Conservation (phyloP, 106 monocot genomes). For the Dendrobium chrysotoxum region DNA sequence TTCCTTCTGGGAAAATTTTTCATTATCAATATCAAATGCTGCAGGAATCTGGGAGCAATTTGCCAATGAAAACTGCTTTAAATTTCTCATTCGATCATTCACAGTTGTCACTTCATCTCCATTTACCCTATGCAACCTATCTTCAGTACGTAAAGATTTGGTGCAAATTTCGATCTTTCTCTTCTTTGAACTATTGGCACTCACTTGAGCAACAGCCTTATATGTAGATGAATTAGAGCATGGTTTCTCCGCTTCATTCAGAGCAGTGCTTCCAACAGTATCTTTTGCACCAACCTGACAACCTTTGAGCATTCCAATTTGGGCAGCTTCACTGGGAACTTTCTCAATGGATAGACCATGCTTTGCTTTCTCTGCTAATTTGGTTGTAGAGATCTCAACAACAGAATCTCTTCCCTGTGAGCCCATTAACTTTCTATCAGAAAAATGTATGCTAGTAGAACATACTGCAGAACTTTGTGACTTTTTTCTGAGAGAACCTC, state of each 20-base stretch:
- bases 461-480: slow-evolving; percentile 44
- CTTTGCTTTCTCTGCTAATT: slow-evolving; percentile 27
- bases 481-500: slow-evolving; percentile 43
- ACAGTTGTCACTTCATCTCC: slow-evolving; percentile 5
- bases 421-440: slow-evolving; percentile 79
- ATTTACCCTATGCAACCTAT: slow-evolving; percentile 7
- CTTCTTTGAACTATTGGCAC: slow-evolving; percentile 24
- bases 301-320: not conserved
- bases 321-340: slow-evolving; percentile 11
- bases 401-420: slow-evolving; percentile 74
- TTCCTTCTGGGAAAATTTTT: slow-evolving; percentile 4
- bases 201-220: slow-evolving; percentile 6
- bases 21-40: not conserved
- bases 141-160: slow-evolving; percentile 16
- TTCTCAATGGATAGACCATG: slow-evolving; percentile 7
- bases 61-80: not conserved
- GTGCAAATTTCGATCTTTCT: slow-evolving; percentile 24
- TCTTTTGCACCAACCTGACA: slow-evolving; percentile 8
- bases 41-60: not conserved
- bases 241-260: slow-evolving; percentile 9
- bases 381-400: slow-evolving; percentile 23
- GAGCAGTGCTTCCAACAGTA: slow-evolving; percentile 10
- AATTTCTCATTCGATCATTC: slow-evolving; percentile 13
- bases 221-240: not conserved
- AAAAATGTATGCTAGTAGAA: slow-evolving; percentile 41